Base-by-base conservation (phyloP, 2,329 filamentous ascomycete genomes). In the Metarhizium anisopliae region DNA sequence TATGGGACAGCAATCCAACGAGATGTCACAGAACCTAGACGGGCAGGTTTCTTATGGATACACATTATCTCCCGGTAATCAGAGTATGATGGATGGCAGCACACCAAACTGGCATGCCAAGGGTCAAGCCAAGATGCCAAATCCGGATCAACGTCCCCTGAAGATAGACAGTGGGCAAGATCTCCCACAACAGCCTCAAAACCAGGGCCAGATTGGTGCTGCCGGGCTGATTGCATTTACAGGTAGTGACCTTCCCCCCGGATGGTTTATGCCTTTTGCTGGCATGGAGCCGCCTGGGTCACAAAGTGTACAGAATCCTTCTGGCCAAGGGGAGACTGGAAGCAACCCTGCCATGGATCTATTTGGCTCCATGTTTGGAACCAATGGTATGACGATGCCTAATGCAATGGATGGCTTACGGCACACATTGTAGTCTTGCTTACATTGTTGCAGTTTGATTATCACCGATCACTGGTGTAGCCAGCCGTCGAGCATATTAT, bases 191-290 rank as follows among this genome's bases (percentile, higher is more conserved):
- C 62, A 67, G 7, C 62, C 50, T 13, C 56, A 53, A 6, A 51
- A 62, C 29, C 57, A 66, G 53, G 62, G 50, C n/a, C 55, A 59
- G 11, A 58, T 61, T 43, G 52, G 61, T 20, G 53, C 56, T 8
- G 61, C 62, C 42, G 60, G 56, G 25, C 55, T 66, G 50, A 58
- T 60, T 36, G 61, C 58, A 43, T 65, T 68, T 51, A 58, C 54
- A 51, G 67, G 66, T 4, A 71, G 72, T 40, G 80, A 83, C 58
- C 73, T 78, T 2, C 79, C 75, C 52, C 86, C 85, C 53, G 89
- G 88, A 5, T 97, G 92, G 89, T 95, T 95, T 69, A 85, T 95
- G 76, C 90, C 92, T 1, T 95, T 96, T 71, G 95, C 96, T 71
- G 95, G 95, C 67, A 84, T 95, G 71, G 89, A 94, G 57, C 89